Evolutionary conservation across 1,139 yeast genomes (phyloP), one percentile per base, ranked within the genome.

Genomic region (Pichia sp.): DNA sequence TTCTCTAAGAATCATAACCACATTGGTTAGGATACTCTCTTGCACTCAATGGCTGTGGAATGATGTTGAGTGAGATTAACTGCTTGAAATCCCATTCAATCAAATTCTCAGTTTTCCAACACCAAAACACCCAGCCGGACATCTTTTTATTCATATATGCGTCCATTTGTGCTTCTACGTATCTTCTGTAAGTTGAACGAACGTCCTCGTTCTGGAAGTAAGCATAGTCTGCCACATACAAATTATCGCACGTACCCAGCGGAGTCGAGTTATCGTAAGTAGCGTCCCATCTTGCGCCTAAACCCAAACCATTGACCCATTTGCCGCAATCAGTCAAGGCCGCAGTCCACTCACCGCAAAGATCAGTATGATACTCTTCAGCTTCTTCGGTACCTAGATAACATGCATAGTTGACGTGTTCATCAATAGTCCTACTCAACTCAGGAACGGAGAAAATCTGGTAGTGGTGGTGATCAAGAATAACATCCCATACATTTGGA

Each of bases 311-410:
- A 55, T 79, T 80, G 34, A 79, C 55, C 85, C 84, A 80, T 29
- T 71, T 72, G 2, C 83, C 73, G 60, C 85, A 79, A 54, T 80
- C 86, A 0, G 85, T 87, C 54, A 90, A 71, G 1, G 97, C 97
- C 26, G 94, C 97, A 32, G 94, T 75, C 84, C 92, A 92, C 59
- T 80, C 86, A 10, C 85, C 86, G 32, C 77, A 73, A 3, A 79
- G 61, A 1, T 75, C 72, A 44, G 74, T 72, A 49, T 77, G 81
- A 46, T 65, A 69, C 11, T 54, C 55, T 5, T 39, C 37, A 34
- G 50, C 49, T 41, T 59, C 58, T 27, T 51, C 31, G 9, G 37
- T 23, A 29, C 64, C 65, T 54, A 59, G 53, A 10, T 37, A 39
- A 51, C 64, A 59, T 16, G 63, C 64, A 33, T 47, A 48, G 2